A percentile compares a stretch with the other conserved stretches of the same genome.
These are phyloP conservation scores for Baorangia bicolor DNA, from an alignment of 768 basidiomycete species.

Conservation along the genomic window DNA sequence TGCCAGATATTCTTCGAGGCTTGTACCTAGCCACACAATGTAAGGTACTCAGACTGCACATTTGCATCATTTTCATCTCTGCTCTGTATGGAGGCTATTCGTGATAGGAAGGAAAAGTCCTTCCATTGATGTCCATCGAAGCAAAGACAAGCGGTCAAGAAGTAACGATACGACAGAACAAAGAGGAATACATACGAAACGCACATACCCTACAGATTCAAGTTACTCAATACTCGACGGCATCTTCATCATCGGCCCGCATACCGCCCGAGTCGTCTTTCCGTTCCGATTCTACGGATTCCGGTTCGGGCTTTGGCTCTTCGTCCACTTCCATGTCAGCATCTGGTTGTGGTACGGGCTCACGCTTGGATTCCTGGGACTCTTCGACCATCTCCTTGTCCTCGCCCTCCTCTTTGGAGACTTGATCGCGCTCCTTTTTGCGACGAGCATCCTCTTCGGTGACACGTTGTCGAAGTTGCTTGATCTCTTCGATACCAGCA, in stretches of 20 bases:
- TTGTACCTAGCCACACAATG: not conserved
- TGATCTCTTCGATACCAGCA: conserved; percentile 60
- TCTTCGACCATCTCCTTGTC: conserved; percentile 38
- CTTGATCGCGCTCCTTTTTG: conserved; percentile 40
- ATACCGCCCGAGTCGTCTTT: conserved; percentile 53
- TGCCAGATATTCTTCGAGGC: not conserved
- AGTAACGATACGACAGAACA: conserved; percentile 4
- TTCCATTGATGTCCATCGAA: conserved; percentile 10
- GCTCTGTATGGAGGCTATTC: not conserved
- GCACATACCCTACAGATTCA: conserved; percentile 28
- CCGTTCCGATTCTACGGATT: conserved; percentile 42
- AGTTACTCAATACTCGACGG: conserved; percentile 64
- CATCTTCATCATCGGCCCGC: conserved; percentile 76
- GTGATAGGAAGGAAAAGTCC: not conserved
- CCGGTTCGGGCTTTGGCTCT: conserved; percentile 33
- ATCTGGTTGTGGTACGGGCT: conserved; percentile 23
- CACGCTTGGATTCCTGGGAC: conserved; percentile 15
- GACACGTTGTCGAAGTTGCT: conserved; percentile 58
- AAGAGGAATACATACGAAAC: conserved; percentile 25
- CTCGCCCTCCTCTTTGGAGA: conserved; percentile 30
- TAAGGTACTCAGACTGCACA: not conserved
- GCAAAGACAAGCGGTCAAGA: conserved; percentile 20
- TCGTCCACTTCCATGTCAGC: conserved; percentile 38
- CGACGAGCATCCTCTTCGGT: conserved; percentile 61
- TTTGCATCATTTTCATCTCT: not conserved